These are phyloP conservation scores for Pythium coloratum DNA, from an alignment of 352 stramenopile genomes.

Conservation along the genomic window DNA sequence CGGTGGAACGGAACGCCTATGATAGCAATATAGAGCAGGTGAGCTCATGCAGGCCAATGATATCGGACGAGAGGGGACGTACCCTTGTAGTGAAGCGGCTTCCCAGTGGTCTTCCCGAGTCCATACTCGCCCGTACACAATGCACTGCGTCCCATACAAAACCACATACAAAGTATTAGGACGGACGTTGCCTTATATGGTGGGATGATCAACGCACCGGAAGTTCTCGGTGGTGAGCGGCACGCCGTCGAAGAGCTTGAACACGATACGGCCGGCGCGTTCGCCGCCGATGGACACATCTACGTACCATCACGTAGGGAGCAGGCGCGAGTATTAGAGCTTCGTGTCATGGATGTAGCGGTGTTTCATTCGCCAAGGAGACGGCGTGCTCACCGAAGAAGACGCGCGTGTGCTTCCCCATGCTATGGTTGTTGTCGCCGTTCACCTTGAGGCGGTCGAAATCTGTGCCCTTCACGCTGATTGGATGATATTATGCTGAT, in stretches of 20 bases:
- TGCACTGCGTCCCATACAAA: slow-evolving; percentile 19
- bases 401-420: slow-evolving; percentile 32
- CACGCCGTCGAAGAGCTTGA: slow-evolving; percentile 56
- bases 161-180: too few species aligned
- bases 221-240: slow-evolving; percentile 73
- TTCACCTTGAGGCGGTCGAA: neutral
- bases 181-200: too few species aligned
- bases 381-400: slow-evolving; percentile 38
- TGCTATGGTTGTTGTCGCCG: neutral
- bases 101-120: slow-evolving; percentile 53
- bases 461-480: neutral
- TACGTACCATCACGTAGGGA: slow-evolving; percentile 11
- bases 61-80: neutral
- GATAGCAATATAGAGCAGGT: slow-evolving; percentile 13
- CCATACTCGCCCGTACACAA: slow-evolving; percentile 75
- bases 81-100: slow-evolving; percentile 67
- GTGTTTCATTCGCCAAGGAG: neutral
- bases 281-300: slow-evolving; percentile 93
- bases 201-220: slow-evolving; percentile 23
- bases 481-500: slow-evolving; percentile 1
- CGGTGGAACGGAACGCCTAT: slow-evolving; percentile 75
- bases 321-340: neutral
- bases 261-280: slow-evolving; percentile 56
- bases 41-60: neutral
- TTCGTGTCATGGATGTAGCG: neutral